Evolutionary conservation across 1,284 basidiomycete species (phyloP).

Genomic region (Agaricales sp.): DNA sequence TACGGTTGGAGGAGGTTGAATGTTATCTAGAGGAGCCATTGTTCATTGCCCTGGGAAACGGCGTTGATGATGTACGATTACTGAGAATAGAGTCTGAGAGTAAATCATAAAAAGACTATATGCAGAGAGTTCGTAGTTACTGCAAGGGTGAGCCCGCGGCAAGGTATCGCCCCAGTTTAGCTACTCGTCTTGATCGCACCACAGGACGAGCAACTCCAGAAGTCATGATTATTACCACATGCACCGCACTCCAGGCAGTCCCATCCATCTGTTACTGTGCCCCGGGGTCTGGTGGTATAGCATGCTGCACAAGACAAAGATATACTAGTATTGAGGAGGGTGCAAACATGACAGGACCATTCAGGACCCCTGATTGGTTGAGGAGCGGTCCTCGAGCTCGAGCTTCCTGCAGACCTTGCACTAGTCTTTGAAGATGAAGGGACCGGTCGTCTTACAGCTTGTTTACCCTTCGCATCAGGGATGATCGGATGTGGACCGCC

Average conservation of each 20-base stretch:
- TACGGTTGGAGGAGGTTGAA: too few species aligned
- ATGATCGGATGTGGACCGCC: slow-evolving; percentile 13
- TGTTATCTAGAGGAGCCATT: too few species aligned
- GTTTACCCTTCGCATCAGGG: slow-evolving; percentile 1
- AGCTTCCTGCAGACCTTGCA: not conserved
- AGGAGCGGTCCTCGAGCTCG: slow-evolving; percentile 7
- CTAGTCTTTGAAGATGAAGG: not conserved
- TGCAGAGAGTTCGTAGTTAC: not conserved
- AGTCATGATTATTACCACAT: slow-evolving; percentile 45
- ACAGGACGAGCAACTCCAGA: slow-evolving; percentile 70
- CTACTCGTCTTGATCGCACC: slow-evolving; percentile 52
- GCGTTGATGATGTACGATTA: not conserved
- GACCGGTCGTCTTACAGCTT: not conserved
- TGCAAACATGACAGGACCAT: slow-evolving; percentile 69
- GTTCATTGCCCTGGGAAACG: too few species aligned
- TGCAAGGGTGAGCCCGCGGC: not conserved
- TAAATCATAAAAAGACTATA: not conserved
- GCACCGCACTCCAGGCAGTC: slow-evolving; percentile 60
- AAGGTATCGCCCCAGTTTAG: too few species aligned
- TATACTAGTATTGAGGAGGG: slow-evolving; percentile 48
- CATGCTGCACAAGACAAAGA: slow-evolving; percentile 58
- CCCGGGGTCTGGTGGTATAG: slow-evolving; percentile 33
- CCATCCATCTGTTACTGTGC: slow-evolving; percentile 40
- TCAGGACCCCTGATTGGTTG: slow-evolving; percentile 16
- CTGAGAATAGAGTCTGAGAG: not conserved